Evolutionary conservation across 306 rosid species (phyloP).

Genomic region (Sechiopsis laciniata): DNA sequence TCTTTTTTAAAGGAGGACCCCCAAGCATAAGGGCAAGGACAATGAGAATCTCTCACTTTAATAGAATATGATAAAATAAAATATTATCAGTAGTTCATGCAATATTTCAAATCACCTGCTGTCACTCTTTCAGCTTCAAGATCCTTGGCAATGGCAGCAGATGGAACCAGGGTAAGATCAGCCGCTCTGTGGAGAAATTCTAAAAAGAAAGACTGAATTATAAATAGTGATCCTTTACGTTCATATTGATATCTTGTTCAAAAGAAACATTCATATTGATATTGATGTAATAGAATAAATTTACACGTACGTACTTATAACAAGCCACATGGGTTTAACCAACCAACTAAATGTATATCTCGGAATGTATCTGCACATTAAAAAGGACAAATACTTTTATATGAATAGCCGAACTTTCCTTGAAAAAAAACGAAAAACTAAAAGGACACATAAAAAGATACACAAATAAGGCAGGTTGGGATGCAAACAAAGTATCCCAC

Average conservation of each 20-base stretch:
- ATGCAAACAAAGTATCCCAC: too few species aligned
- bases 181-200: constrained; percentile 96
- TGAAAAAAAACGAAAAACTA: too few species aligned
- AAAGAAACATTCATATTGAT: neutral
- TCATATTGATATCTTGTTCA: neutral
- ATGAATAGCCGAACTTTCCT: too few species aligned
- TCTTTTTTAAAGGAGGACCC: too few species aligned
- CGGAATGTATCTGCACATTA: constrained; percentile 71
- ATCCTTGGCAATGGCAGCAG: constrained; percentile 85
- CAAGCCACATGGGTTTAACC: constrained; percentile 93
- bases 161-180: constrained; percentile 91
- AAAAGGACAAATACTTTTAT: neutral
- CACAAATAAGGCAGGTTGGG: too few species aligned
- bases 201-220: constrained; percentile 31
- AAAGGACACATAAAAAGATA: too few species aligned
- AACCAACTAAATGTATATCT: constrained; percentile 98
- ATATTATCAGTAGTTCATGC: neutral
- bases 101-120: constrained; percentile 51
- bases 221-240: constrained; percentile 23
- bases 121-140: constrained; percentile 70
- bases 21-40: too few species aligned
- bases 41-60: too few species aligned
- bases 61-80: neutral
- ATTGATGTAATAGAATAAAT: constrained; percentile 21
- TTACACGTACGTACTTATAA: constrained; percentile 58